Conservation (phyloP, 2,329 filamentous ascomycete genomes). For the Cephalotrichum gorgonifer region DNA sequence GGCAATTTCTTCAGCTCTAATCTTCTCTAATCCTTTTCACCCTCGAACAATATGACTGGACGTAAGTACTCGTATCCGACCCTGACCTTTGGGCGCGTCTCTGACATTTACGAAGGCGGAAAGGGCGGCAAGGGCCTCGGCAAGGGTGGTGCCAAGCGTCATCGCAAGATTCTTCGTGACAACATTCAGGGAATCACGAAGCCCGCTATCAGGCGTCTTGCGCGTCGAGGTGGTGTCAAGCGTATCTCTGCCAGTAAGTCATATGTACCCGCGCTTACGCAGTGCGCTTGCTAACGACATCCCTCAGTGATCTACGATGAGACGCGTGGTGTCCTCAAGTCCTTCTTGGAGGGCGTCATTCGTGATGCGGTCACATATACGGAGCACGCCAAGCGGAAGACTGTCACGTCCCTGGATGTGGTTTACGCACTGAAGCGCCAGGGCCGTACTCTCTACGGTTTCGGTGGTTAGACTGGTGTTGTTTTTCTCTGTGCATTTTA, state of each 20-base stretch:
- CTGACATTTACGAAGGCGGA: slow-evolving; percentile 47
- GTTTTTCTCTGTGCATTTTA: slow-evolving; percentile 7
- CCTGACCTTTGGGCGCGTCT: neutral
- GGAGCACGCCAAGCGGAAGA: slow-evolving; percentile 75
- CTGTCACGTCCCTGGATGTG: slow-evolving; percentile 59
- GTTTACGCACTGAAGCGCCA: slow-evolving; percentile 61
- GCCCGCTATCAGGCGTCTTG: slow-evolving; percentile 96
- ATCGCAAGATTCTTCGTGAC: slow-evolving; percentile 98
- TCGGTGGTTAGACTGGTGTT: slow-evolving; percentile 60
- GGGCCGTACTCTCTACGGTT: slow-evolving; percentile 74
- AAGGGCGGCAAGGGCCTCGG: slow-evolving; percentile 97
- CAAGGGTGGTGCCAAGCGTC: slow-evolving; percentile 97
- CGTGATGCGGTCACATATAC: slow-evolving; percentile 71
- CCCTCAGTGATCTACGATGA: slow-evolving; percentile 66
- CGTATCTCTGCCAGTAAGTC: slow-evolving; percentile 89
- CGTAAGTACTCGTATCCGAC: slow-evolving; percentile 7
- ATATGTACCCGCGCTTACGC: neutral
- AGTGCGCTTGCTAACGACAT: neutral
- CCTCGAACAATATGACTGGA: slow-evolving; percentile 9
- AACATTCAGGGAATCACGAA: slow-evolving; percentile 99
- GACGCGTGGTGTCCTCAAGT: slow-evolving; percentile 68
- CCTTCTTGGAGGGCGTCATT: slow-evolving; percentile 68
- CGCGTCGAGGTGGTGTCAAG: slow-evolving; percentile 99
- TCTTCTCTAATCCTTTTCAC: neutral
- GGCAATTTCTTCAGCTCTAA: neutral